Evolutionary conservation across 208 protist species (phyloP).

Genomic region (Acanthamoeba healyi): DNA sequence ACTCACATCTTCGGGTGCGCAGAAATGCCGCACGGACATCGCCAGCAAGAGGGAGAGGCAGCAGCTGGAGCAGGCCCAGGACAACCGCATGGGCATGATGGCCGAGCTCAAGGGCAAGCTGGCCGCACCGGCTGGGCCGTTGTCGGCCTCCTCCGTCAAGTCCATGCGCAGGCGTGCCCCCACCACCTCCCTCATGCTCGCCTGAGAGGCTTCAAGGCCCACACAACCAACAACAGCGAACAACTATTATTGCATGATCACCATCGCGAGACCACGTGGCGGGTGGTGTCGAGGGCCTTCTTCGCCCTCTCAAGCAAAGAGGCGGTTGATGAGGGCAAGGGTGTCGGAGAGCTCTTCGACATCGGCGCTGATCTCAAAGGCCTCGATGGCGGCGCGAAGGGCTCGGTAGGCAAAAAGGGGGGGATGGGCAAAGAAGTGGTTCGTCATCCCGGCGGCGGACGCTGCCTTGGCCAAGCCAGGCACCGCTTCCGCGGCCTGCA

Average conservation of each 20-base stretch:
- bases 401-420: background rate
- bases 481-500: background rate
- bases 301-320: no score
- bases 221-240: no score
- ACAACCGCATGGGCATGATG: background rate
- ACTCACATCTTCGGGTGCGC: background rate
- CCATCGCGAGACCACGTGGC: no score
- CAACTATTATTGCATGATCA: no score
- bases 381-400: background rate
- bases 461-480: background rate
- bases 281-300: no score
- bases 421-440: background rate
- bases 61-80: background rate
- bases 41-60: background rate
- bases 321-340: background rate
- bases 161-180: background rate
- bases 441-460: background rate
- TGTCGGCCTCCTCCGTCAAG: background rate
- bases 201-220: no score
- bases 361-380: background rate
- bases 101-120: constrained; percentile 52
- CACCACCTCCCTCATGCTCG: background rate
- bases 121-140: background rate
- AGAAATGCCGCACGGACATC: background rate
- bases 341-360: background rate